Base-by-base conservation (phyloP, 169 alveolate genomes). In the Eimeria sp. region DNA sequence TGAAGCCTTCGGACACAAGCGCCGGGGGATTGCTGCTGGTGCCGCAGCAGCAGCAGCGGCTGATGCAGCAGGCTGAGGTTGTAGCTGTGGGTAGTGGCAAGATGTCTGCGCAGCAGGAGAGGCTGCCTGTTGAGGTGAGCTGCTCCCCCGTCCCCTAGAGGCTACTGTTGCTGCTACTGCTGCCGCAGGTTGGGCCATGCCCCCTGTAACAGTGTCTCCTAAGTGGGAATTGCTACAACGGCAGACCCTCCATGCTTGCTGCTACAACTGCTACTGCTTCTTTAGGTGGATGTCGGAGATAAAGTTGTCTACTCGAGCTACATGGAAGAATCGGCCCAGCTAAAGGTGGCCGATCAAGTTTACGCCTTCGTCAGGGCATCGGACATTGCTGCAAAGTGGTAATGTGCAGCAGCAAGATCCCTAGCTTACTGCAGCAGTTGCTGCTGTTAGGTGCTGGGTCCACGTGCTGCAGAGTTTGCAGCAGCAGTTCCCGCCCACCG, bases 11-110 rank as follows among this genome's bases (percentile, higher is more conserved):
- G 14, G 83, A 91, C 51, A 34, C 49, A 30, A 91, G 89, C 63
- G 90, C 95, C 4, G 84, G 95, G 16, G 95, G 95, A 45, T 86
- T 91, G 95, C 84, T 72, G 89, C 89, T 78, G 89, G 49, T 78
- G 65, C 63, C 89, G 61, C 67, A 78, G 89, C 61, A 54, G 4
- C 61, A 54, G 61, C 61, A 54, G 61, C 61, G 61, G 61, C 61
- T 3, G 61, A 7, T 54, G 61, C 61, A 54, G 61, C 61, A 54
- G 16, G 61, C 61, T 54, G 61, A 54, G 61, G 95, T 91, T n/a
- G 67, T 91, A 6, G 76, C 95, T 54, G 90, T 58, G 43, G 95
- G 95, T 16, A 76, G 65, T 16, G 95, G 95, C 65, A 45, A 89
- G 58, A 27, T 49, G 78, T 34, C 72, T 63, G 49, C 57, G 47